Evolutionary conservation across 2,329 filamentous ascomycete species (phyloP).

Genomic region (Fusarium virguliforme): DNA sequence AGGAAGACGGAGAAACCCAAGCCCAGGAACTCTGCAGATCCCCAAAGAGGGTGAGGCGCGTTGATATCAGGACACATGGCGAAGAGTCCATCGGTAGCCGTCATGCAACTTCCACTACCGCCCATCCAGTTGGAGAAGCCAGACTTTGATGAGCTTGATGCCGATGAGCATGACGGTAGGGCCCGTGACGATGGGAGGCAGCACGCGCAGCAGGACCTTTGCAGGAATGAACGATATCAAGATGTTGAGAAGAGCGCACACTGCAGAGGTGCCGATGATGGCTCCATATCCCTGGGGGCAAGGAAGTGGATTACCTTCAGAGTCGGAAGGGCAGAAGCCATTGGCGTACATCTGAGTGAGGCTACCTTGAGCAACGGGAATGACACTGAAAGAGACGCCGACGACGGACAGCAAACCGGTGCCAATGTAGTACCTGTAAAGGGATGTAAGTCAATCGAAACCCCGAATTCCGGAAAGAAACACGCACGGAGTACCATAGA

Average conservation of each 20-base stretch:
- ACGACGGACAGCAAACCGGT: conserved; percentile 87
- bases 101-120: conserved; percentile 74
- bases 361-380: conserved; percentile 71
- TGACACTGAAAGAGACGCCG: conserved; percentile 65
- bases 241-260: conserved; percentile 79
- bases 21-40: conserved; percentile 82
- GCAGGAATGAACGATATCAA: conserved; percentile 82
- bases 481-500: conserved; percentile 74
- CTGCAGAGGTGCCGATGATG: conserved; percentile 78
- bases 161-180: conserved; percentile 81
- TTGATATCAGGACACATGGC: conserved; percentile 76
- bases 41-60: conserved; percentile 84
- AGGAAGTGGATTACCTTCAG: conserved; percentile 76
- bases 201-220: conserved; percentile 77
- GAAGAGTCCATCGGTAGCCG: conserved; percentile 70
- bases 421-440: conserved; percentile 78
- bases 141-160: conserved; percentile 78
- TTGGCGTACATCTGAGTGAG: conserved; percentile 84
- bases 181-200: conserved; percentile 85
- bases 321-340: conserved; percentile 75
- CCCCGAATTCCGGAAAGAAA: not conserved
- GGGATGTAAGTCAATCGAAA: conserved; percentile 11
- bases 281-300: conserved; percentile 83
- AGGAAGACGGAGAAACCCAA: conserved; percentile 86
- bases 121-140: conserved; percentile 87